Percentiles rank a stretch among this genome's conserved stretches.
Evolutionary conservation across 306 rosid species (phyloP).

Genomic region (Dalbergia cultrata): DNA sequence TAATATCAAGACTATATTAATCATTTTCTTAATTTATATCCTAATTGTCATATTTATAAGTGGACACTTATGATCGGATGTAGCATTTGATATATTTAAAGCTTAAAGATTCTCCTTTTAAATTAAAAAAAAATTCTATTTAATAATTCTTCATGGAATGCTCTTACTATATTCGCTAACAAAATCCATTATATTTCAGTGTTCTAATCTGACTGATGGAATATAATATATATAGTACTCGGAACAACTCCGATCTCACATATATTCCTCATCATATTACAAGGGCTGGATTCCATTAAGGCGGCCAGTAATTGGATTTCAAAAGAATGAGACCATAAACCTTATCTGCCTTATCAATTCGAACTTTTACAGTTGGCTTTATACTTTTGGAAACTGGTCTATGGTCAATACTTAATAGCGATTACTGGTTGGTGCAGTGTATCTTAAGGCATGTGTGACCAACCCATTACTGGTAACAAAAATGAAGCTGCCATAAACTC

Average conservation of each 20-base stretch:
- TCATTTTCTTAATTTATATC: too few relatives aligned
- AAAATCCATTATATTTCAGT: too few relatives aligned
- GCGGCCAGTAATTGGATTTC: neutral
- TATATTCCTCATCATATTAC: neutral
- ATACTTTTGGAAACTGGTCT: neutral
- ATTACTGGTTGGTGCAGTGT: neutral
- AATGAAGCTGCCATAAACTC: neutral
- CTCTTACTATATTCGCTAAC: too few relatives aligned
- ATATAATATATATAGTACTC: neutral
- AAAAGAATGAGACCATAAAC: neutral
- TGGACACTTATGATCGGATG: too few relatives aligned
- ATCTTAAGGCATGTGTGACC: neutral
- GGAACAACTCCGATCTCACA: neutral
- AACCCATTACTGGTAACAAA: neutral
- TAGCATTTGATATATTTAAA: too few relatives aligned
- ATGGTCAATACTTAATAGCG: neutral
- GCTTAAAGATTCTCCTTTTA: too few relatives aligned
- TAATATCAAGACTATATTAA: too few relatives aligned
- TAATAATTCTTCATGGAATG: too few relatives aligned
- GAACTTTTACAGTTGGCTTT: neutral
- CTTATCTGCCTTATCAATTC: neutral
- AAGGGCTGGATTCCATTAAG: neutral
- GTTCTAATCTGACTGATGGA: too few relatives aligned
- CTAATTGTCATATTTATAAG: too few relatives aligned
- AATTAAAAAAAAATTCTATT: too few relatives aligned